Evolutionary conservation across 345 rosid species (phyloP).

Genomic region (Populus pruinosa): DNA sequence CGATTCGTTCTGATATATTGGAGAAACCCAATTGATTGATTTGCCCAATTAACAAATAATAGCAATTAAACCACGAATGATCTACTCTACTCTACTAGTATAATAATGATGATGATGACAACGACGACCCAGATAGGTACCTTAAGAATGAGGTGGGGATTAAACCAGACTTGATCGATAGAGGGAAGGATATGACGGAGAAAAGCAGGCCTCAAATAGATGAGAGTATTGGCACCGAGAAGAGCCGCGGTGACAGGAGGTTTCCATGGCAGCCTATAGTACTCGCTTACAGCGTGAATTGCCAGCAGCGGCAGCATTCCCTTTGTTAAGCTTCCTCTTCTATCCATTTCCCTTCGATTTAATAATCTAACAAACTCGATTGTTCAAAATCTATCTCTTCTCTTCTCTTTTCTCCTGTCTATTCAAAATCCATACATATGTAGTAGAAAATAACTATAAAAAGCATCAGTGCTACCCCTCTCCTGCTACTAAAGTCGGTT

Average conservation of each 20-base stretch:
- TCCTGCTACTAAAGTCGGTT: too few relatives aligned
- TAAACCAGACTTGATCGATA: constrained; percentile 73
- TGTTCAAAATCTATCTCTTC: neutral
- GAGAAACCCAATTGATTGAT: neutral
- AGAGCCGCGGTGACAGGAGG: constrained; percentile 91
- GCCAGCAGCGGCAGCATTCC: constrained; percentile 80
- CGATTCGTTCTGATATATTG: too few relatives aligned
- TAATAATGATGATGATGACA: too few relatives aligned
- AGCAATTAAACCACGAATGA: neutral
- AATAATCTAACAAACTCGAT: neutral
- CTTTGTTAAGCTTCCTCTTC: constrained; percentile 30
- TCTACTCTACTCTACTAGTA: neutral
- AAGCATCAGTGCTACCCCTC: too few relatives aligned
- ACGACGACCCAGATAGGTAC: constrained; percentile 21
- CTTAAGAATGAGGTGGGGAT: constrained; percentile 83
- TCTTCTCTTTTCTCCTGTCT: too few relatives aligned
- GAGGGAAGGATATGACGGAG: constrained; percentile 59
- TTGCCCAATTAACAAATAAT: neutral
- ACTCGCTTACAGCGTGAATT: constrained; percentile 63
- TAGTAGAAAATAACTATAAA: too few relatives aligned
- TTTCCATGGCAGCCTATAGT: constrained; percentile 75
- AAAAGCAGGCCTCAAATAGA: constrained; percentile 66
- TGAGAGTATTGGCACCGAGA: constrained; percentile 66
- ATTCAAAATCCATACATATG: too few relatives aligned
- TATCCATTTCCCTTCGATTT: constrained; percentile 14